Conservation (phyloP, 768 basidiomycete species). For the Leucocoprinus sp. region DNA sequence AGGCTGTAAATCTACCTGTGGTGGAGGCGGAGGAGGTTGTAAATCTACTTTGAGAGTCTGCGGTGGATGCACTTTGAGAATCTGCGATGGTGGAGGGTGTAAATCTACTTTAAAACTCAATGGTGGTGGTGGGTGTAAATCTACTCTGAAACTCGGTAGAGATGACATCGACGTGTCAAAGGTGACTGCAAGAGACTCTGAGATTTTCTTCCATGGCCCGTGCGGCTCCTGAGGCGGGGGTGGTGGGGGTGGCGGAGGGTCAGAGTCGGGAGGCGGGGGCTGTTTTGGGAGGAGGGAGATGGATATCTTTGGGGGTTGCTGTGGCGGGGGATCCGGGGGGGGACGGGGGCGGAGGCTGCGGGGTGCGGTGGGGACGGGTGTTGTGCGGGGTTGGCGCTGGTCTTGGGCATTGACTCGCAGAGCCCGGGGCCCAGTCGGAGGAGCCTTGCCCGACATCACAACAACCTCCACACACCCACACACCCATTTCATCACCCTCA, state of each 20-base stretch:
- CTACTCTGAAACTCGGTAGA: too few relatives aligned
- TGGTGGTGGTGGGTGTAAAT: constrained; percentile 18
- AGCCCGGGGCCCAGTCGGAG: constrained; percentile 68
- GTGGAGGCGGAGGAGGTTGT: constrained; percentile 19
- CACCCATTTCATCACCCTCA: too few relatives aligned
- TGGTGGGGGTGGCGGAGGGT: constrained; percentile 16
- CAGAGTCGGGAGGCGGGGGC: constrained; percentile 13
- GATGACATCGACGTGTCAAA: constrained; percentile 18
- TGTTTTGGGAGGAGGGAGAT: constrained; percentile 25
- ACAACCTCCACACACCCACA: not conserved
- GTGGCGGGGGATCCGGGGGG: constrained; percentile 24
- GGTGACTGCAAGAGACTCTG: too few relatives aligned
- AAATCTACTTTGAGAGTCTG: constrained; percentile 4
- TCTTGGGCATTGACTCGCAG: constrained; percentile 47
- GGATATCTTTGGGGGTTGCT: constrained; percentile 17
- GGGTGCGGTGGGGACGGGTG: constrained; percentile 22
- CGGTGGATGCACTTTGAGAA: too few relatives aligned
- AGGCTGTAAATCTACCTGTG: constrained; percentile 8
- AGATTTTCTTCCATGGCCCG: not conserved
- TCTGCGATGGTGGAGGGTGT: constrained; percentile 15
- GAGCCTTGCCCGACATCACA: constrained; percentile 72
- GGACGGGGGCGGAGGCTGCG: constrained; percentile 21
- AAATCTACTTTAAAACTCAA: constrained; percentile 4
- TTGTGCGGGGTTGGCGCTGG: constrained; percentile 19
- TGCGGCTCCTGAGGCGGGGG: constrained; percentile 10